These are phyloP conservation scores for Lactifluus volemus DNA, from an alignment of 768 basidiomycete species.

Conservation along the genomic window DNA sequence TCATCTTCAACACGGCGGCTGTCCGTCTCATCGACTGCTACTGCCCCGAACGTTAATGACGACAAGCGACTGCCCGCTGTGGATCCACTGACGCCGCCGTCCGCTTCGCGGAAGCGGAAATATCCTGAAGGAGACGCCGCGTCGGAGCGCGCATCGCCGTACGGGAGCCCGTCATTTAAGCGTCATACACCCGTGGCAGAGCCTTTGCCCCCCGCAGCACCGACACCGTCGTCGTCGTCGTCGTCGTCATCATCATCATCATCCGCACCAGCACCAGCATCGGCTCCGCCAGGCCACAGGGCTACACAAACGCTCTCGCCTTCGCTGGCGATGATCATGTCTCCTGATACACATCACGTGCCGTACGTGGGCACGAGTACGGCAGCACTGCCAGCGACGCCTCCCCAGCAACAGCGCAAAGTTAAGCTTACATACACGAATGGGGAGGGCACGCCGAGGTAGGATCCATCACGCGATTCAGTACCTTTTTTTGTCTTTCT, in stretches of 20 bases:
- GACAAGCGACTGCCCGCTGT: slow-evolving; percentile 7
- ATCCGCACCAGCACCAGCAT: background rate
- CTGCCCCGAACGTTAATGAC: background rate
- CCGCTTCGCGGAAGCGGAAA: slow-evolving; percentile 27
- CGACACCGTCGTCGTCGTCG: background rate
- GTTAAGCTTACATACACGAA: slow-evolving; percentile 17
- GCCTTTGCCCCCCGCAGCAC: background rate
- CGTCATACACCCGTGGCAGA: slow-evolving; percentile 21
- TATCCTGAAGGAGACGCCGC: slow-evolving; percentile 24
- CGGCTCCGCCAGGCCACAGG: slow-evolving; percentile 27
- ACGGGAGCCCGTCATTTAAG: slow-evolving; percentile 15
- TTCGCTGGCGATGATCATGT: slow-evolving; percentile 55
- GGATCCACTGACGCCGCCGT: slow-evolving; percentile 18
- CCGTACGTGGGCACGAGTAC: slow-evolving; percentile 19
- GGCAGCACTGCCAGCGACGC: slow-evolving; percentile 6
- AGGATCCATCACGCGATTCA: background rate
- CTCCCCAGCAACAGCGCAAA: slow-evolving; percentile 20
- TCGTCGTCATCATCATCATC: slow-evolving; percentile 3
- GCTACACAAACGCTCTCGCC: slow-evolving; percentile 43
- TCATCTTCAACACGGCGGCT: slow-evolving; percentile 18
- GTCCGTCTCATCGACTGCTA: background rate
- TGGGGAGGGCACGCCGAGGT: slow-evolving; percentile 12
- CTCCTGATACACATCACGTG: slow-evolving; percentile 32
- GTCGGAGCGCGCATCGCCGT: slow-evolving; percentile 2
- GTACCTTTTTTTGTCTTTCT: background rate